Conservation (phyloP, 2,329 filamentous ascomycete genomes). For the Aspergillus pseudotamarii region DNA sequence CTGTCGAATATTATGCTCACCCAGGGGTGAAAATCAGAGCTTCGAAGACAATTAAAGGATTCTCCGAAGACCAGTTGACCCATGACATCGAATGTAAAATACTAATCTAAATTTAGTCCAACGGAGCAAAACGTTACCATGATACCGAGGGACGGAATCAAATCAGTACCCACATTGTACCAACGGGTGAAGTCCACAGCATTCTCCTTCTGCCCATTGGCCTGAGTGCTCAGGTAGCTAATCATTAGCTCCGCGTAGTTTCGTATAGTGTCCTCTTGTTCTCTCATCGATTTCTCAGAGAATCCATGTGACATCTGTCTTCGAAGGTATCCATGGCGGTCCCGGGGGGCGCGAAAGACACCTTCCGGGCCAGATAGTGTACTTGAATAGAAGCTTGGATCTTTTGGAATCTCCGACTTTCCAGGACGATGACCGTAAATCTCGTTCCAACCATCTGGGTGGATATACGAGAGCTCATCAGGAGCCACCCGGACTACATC, state of each 20-base stretch:
- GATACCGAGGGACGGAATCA: background rate
- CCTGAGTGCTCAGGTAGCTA: constrained; percentile 18
- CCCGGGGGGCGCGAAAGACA: constrained; percentile 13
- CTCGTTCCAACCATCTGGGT: constrained; percentile 26
- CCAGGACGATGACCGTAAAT: constrained; percentile 26
- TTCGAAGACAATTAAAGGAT: constrained; percentile 43
- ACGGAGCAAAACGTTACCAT: background rate
- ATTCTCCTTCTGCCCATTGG: background rate
- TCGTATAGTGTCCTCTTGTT: constrained; percentile 31
- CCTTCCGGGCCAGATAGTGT: constrained; percentile 4
- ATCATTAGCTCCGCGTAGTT: constrained; percentile 32
- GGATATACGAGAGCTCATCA: constrained; percentile 34
- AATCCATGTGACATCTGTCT: constrained; percentile 31
- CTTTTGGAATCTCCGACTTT: constrained; percentile 8
- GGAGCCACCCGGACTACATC: constrained; percentile 39
- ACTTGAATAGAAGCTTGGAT: constrained; percentile 5
- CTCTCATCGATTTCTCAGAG: constrained; percentile 31
- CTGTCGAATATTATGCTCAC: constrained; percentile 39
- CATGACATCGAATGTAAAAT: constrained; percentile 43
- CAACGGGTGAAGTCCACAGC: constrained; percentile 14
- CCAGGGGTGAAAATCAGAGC: constrained; percentile 43
- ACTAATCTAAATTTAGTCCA: constrained; percentile 22
- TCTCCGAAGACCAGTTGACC: constrained; percentile 45
- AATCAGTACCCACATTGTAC: constrained; percentile 34
- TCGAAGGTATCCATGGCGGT: constrained; percentile 9